Evolutionary conservation across 169 alveolate species (phyloP).

Genomic region (Plasmodium malariae): DNA sequence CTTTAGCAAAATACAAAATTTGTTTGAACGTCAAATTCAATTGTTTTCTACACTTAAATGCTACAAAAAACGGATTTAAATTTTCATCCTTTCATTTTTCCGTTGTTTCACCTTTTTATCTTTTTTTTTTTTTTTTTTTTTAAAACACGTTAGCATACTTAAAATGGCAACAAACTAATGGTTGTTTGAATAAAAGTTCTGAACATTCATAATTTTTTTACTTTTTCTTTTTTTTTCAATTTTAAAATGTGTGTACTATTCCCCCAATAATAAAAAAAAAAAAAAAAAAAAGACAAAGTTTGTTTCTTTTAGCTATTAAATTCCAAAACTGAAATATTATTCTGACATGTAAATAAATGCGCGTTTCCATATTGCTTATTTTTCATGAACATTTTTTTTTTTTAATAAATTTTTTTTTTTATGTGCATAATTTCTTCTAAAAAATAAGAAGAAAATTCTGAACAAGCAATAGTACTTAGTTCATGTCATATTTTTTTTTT

Average conservation of each 20-base stretch:
- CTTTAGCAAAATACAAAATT: constrained; percentile 1
- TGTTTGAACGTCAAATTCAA: constrained; percentile 1
- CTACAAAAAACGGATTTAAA: constrained; percentile 5
- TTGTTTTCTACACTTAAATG: constrained; percentile 35
- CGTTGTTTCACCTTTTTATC: too few relatives aligned
- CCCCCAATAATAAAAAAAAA: constrained; percentile 2
- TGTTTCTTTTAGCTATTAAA: constrained; percentile 1
- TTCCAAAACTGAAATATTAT: constrained; percentile 21
- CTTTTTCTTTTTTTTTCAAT: constrained; percentile 29
- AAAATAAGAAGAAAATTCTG: constrained; percentile 54
- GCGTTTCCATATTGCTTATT: neutral
- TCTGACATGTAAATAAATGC: constrained; percentile 6
- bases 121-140: constrained; percentile 42
- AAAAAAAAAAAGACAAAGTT: constrained; percentile 14
- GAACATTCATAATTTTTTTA: constrained; percentile 40
- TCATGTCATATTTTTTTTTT: constrained; percentile 43
- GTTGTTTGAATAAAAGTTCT: constrained; percentile 20
- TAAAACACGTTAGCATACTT: constrained; percentile 10
- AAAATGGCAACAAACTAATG: constrained; percentile 15
- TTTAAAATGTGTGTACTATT: constrained; percentile 25
- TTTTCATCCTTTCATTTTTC: neutral
- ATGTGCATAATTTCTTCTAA: constrained; percentile 36
- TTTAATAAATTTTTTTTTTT: constrained; percentile 65
- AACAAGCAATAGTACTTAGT: constrained; percentile 41
- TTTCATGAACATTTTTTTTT: constrained; percentile 7